Base-by-base conservation (phyloP, 306 rosid genomes). In the Urtica urens region DNA sequence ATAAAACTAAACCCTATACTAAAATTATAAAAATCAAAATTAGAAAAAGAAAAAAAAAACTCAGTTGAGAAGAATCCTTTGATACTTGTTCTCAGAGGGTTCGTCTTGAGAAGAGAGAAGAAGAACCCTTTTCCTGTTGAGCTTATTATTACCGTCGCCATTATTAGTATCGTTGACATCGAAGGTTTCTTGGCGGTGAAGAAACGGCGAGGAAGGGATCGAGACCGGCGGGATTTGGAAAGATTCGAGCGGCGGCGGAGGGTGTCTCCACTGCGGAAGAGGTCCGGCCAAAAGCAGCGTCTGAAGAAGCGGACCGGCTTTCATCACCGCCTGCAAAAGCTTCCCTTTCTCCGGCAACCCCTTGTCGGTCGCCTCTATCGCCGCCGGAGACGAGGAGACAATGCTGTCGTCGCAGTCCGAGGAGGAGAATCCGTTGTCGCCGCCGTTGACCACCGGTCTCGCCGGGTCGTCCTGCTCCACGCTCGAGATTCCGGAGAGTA, bases 351-450 rank as follows among this genome's bases (percentile, higher is more conserved):
- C 99, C 21, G 99, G 99, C 29, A 90, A 75, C 43, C 92, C 76
- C 65, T 75, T 85, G 7, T 79, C 87, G 28, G 70, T 46, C 4
- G 77, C 41, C 38, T 81, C 92, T 20, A 71, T 53, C 64, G 71
- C 52, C 46, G 78, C 42, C 13, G 56, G 60, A 8, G 64, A 42
- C 4, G 99, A 92, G 6, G 99, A 85, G 20, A 92, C 96, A 64
- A 92, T 92, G 79, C 99, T 92, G 53, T 92, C 99, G 72, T 92
- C 99, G 54, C 96, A 92, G 51, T 92, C 99, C 27, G 99, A 92
- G 7, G 87, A 77, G 0, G 94, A 84, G 19, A 70, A 73, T 25
- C 85, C 85, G 65, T 77, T 78, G 75, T 76, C 81, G 53, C 80
- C 76, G 71, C 84, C 90, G n/a, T n/a, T n/a, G n/a, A n/a, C n/a